These are phyloP conservation scores for Brassica cretica DNA, from an alignment of 345 rosid genomes.

Conservation along the genomic window DNA sequence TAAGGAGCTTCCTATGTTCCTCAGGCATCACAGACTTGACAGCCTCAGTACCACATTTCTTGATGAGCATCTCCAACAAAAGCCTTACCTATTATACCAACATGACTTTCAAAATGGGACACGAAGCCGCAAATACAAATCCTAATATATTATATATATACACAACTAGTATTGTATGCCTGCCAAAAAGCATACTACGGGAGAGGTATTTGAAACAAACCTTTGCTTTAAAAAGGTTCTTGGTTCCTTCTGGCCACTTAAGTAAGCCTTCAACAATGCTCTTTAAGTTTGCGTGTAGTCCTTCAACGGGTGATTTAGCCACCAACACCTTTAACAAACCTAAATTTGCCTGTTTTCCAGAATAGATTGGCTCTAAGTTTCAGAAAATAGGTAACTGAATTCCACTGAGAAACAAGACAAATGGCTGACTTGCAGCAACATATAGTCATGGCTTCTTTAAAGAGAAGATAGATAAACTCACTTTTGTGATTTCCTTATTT, in stretches of 20 bases:
- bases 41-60: conserved; percentile 90
- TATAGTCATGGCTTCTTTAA: not conserved
- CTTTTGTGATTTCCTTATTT: conserved; percentile 88
- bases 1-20: conserved; percentile 91
- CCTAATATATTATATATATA: not conserved
- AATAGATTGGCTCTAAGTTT: conserved; percentile 18
- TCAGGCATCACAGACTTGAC: conserved; percentile 97
- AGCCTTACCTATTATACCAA: conserved; percentile 65
- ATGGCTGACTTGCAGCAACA: conserved; percentile 22
- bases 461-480: conserved; percentile 37
- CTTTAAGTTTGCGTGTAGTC: conserved; percentile 66
- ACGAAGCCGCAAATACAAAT: conserved; percentile 13
- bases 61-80: conserved; percentile 90
- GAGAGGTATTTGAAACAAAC: conserved; percentile 40
- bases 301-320: conserved; percentile 85
- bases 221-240: conserved; percentile 89
- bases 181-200: too few species aligned
- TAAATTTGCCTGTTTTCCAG: conserved; percentile 76
- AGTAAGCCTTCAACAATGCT: conserved; percentile 84
- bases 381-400: conserved; percentile 19
- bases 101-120: conserved; percentile 19
- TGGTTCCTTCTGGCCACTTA: conserved; percentile 80
- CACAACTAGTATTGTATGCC: too few species aligned
- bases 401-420: conserved; percentile 6
- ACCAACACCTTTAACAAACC: conserved; percentile 90